Evolutionary conservation across 345 rosid species (phyloP).

Genomic region (Syzygium jambos): DNA sequence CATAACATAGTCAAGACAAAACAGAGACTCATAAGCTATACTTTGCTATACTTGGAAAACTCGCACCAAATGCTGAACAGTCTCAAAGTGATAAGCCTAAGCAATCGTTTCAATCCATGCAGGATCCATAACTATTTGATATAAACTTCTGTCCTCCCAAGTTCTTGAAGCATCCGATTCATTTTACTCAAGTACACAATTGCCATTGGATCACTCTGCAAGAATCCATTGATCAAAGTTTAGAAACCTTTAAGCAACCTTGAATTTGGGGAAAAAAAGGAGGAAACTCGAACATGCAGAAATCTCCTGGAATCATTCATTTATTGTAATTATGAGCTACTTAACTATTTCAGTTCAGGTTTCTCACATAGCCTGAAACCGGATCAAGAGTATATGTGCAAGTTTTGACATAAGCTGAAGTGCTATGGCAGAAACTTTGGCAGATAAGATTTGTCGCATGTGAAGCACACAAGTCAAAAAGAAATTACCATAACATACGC

Average conservation of each 20-base stretch:
- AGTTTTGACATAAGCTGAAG: background rate
- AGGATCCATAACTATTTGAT: slow-evolving; percentile 44
- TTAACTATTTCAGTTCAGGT: background rate
- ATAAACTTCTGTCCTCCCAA: slow-evolving; percentile 79
- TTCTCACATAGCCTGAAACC: background rate
- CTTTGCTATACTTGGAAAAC: background rate
- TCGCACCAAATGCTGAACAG: slow-evolving; percentile 56
- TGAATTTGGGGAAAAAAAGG: background rate
- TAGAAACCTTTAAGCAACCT: background rate
- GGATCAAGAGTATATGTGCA: background rate
- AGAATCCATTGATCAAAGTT: background rate
- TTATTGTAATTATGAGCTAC: background rate
- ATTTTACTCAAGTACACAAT: slow-evolving; percentile 44
- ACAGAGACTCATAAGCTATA: background rate
- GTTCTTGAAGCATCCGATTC: slow-evolving; percentile 51
- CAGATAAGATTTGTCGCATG: background rate
- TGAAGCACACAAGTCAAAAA: too few relatives aligned
- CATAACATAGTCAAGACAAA: fast-evolving
- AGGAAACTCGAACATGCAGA: background rate
- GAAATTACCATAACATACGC: too few relatives aligned
- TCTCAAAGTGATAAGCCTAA: slow-evolving; percentile 58
- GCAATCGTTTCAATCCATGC: slow-evolving; percentile 57
- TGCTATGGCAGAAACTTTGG: background rate
- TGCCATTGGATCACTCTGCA: slow-evolving; percentile 76
- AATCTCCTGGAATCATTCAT: too few relatives aligned